Evolutionary conservation across 1,284 basidiomycete species (phyloP), one percentile per base, ranked within the genome.

Genomic region (Pseudozyma pruni): DNA sequence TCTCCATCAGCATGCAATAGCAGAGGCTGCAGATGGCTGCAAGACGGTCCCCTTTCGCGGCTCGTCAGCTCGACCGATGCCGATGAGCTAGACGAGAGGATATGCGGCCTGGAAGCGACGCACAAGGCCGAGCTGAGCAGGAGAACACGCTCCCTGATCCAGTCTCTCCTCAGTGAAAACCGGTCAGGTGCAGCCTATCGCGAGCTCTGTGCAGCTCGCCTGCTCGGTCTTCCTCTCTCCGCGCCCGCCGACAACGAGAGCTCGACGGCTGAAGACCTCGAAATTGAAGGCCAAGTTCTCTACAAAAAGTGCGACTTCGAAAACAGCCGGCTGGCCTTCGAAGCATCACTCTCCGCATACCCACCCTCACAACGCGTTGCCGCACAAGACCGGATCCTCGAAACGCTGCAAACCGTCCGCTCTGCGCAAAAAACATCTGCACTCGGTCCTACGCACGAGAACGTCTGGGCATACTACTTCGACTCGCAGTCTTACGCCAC

Each of bases 381-480:
- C 2, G 58, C 49, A 9, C 67, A 70, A 31, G 72, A 69, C 3
- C 48, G 57, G 9, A 66, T 69, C 43, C 48, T 51, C 9, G 57
- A 69, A 27, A 50, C 42, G 9, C 66, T 70, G 38, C 59, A 50
- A 31, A 41, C 63, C 10, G 69, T 59, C 5, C 56, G 64, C 7
- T 31, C 45, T 11, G 69, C 70, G 1, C 42, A 69, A 33, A 56
- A 64, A 22, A 45, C 69, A 1, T 63, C 60, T 0, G 53, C 55
- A 0, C 32, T 67, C 1, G 75, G 75, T 22, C 75, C 71, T 6
- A 63, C 54, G 3, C 68, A 66, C 38, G 64, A 68, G 17, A 50
- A 62, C 25, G 68, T 78, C 13, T 55, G 67, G 59, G 50, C 31
- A 39, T 75, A 78, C 56, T 80, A 78, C 49, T 60, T 50, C 25